These are phyloP conservation scores for Aspergillus transmontanensis DNA, from an alignment of 2,329 filamentous ascomycete species.

Conservation along the genomic window DNA sequence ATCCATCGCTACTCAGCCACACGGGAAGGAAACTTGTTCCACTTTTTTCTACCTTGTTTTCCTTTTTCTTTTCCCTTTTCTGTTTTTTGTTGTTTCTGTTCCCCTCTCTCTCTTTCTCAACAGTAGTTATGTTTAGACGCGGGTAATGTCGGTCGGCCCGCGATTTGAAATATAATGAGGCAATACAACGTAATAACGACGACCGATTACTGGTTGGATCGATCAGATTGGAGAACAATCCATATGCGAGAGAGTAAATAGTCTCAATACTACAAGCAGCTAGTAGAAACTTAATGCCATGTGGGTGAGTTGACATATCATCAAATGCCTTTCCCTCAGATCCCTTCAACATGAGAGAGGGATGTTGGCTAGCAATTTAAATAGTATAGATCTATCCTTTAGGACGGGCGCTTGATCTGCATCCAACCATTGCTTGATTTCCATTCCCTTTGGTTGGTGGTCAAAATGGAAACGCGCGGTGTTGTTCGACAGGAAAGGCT, in stretches of 20 bases:
- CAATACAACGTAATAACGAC: neutral
- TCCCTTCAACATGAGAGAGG: too few relatives aligned
- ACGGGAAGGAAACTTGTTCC: neutral
- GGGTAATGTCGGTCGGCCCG: too few relatives aligned
- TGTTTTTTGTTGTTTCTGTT: neutral
- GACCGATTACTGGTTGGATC: slow-evolving; percentile 5
- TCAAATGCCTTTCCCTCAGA: neutral
- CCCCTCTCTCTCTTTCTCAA: neutral
- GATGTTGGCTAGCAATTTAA: too few relatives aligned
- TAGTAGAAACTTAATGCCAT: slow-evolving; percentile 15
- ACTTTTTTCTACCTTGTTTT: neutral
- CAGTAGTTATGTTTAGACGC: neutral
- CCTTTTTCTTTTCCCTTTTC: neutral
- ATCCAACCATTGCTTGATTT: slow-evolving; percentile 22
- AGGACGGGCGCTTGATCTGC: slow-evolving; percentile 16
- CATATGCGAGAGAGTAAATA: slow-evolving; percentile 19
- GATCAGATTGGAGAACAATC: slow-evolving; percentile 8
- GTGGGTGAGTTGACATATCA: slow-evolving; percentile 15
- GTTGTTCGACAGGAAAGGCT: slow-evolving; percentile 10
- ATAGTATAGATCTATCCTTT: neutral
- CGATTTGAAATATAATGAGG: slow-evolving; percentile 1
- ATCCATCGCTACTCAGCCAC: slow-evolving; percentile 9
- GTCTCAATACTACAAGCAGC: slow-evolving; percentile 8
- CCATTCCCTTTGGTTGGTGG: neutral
- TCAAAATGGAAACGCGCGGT: slow-evolving; percentile 1